Base-by-base conservation (phyloP, 306 rosid species). In the Prinsepia uniflora region DNA sequence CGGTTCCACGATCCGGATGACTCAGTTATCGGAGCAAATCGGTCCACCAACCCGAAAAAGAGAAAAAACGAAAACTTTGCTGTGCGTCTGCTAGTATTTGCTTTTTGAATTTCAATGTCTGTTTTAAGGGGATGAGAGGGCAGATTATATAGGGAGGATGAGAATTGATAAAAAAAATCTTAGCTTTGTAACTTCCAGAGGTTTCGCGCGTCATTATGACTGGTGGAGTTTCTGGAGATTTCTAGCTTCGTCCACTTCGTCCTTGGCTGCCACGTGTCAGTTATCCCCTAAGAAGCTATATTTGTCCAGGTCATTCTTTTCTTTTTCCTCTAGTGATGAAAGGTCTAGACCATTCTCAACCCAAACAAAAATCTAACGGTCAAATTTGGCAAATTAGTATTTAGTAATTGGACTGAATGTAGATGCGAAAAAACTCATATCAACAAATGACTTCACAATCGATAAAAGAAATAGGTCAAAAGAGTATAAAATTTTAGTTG, bases 1-100 rank as follows among this genome's bases (percentile, higher is more conserved):
- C 83, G 70, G 74, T 75, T 81, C 88, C 92, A 30, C 80, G 52
- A 82, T 88, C 97, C 90, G 52, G 76, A 47, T 83, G 72, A 81
- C 57, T 67, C 9, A 74, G 74, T 22, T 83, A 61, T 75, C 92
- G 10, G 81, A 36, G 8, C 79, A 36, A 76, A 77, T 68, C 92
- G 10, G 48, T 72, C 92, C 96, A 80, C 92, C 48, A 86, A 80
- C 92, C 92, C 82, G 59, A 73, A 61, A 63, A 65, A 66, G 7
- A 61, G 4, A 17, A 49, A 57, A 40, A 54, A 22, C 39, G 43
- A 18, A 18, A 40, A n/a, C 65, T 81, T 39, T 39, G 48, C 58
- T 47, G 45, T 22, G 15, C 20, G 14, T 20, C 47, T 72, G 20
- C 70, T 67, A 46, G 5, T 45, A 7, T 58, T 39, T 7, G 30